phyloP scores from a whole-genome alignment of 2,329 filamentous ascomycete species.

The Penicillium brevicompactum region DNA sequence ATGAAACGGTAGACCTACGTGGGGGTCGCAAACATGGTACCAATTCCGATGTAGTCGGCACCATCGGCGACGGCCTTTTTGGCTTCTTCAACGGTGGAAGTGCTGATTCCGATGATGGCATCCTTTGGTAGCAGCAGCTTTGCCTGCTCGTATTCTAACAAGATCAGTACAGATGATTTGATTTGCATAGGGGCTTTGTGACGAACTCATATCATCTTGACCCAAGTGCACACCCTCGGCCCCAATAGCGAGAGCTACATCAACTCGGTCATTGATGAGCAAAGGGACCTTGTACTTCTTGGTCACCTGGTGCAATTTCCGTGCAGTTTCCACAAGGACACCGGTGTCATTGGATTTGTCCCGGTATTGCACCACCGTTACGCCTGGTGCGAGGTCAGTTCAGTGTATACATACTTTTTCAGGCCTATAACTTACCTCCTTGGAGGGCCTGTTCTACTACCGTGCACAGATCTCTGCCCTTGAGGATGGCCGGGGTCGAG shows the following conservation, averaged over 20 bases:
- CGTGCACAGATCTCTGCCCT: constrained; percentile 65
- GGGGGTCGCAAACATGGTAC: constrained; percentile 81
- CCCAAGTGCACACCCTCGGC: constrained; percentile 94
- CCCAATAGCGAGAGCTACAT: constrained; percentile 80
- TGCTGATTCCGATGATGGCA: constrained; percentile 86
- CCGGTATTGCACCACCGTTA: constrained; percentile 84
- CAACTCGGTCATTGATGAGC: constrained; percentile 89
- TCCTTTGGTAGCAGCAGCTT: constrained; percentile 71
- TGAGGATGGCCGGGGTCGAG: constrained; percentile 82
- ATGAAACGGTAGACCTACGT: constrained; percentile 58
- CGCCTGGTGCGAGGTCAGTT: constrained; percentile 50
- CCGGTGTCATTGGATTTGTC: constrained; percentile 82
- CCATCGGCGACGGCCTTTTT: constrained; percentile 69
- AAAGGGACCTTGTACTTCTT: constrained; percentile 70
- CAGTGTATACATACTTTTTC: background rate
- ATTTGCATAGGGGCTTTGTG: background rate
- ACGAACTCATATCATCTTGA: constrained; percentile 84
- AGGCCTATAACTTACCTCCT: constrained; percentile 59
- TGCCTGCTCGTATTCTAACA: constrained; percentile 55
- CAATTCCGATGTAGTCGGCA: constrained; percentile 90
- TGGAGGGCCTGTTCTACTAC: constrained; percentile 75
- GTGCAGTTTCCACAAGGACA: constrained; percentile 69
- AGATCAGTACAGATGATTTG: background rate
- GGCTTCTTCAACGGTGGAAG: constrained; percentile 74
- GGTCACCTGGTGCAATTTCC: constrained; percentile 71